A percentile compares a stretch with the other conserved stretches of the same genome.
Evolutionary conservation across 1,284 basidiomycete species (phyloP).

Genomic region (Thecaphora thlaspeos): DNA sequence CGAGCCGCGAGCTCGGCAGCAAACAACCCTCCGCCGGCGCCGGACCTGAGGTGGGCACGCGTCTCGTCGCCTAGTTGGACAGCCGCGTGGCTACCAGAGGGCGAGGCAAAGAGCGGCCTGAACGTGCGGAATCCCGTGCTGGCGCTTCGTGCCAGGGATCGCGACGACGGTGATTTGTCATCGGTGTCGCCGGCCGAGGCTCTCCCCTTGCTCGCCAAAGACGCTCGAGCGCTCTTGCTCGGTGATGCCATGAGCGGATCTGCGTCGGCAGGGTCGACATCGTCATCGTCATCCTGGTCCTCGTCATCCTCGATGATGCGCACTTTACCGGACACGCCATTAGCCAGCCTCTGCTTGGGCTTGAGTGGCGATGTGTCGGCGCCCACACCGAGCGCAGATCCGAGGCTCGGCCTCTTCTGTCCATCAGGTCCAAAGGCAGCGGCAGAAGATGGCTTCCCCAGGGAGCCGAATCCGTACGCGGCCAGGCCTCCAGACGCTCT

Average conservation of each 20-base stretch:
- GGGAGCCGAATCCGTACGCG: constrained; percentile 13
- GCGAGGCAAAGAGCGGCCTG: constrained; percentile 24
- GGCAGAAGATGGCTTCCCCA: background rate
- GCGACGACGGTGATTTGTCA: constrained; percentile 1
- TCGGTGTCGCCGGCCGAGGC: background rate
- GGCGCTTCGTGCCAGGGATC: background rate
- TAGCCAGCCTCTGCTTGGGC: background rate
- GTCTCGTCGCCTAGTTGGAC: background rate
- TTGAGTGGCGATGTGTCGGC: background rate
- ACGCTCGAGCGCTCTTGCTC: constrained; percentile 6
- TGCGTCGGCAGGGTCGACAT: background rate
- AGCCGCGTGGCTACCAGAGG: constrained; percentile 8
- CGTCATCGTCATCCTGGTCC: constrained; percentile 4
- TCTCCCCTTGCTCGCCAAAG: background rate
- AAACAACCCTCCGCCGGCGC: constrained; percentile 18
- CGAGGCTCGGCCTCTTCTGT: background rate
- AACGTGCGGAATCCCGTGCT: constrained; percentile 4
- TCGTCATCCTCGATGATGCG: background rate
- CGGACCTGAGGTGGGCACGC: too few species aligned
- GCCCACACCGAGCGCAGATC: background rate
- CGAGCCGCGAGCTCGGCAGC: constrained; percentile 14
- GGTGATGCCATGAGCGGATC: constrained; percentile 6
- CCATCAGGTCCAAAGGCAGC: background rate
- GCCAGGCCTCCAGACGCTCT: constrained; percentile 1
- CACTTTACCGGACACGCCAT: background rate